Evolutionary conservation across 1,284 basidiomycete genomes (phyloP).

Genomic region (Malassezia japonica): DNA sequence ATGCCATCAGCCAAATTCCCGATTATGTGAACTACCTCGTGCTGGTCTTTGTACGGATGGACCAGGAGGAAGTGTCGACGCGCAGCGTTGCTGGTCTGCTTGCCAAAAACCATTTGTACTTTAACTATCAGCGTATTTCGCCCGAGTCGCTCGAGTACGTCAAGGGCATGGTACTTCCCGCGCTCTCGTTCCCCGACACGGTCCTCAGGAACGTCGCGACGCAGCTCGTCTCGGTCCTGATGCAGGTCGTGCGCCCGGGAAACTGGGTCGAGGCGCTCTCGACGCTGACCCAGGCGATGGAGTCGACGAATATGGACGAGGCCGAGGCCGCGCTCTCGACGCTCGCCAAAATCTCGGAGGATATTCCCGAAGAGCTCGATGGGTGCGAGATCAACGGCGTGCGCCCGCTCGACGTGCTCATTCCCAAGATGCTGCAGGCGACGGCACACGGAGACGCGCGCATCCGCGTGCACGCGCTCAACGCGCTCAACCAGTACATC

Average conservation of each 20-base stretch:
- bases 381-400: constrained; percentile 64
- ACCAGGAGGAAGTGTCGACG: constrained; percentile 76
- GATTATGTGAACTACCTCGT: constrained; percentile 87
- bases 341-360: constrained; percentile 89
- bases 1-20: constrained; percentile 35
- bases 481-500: constrained; percentile 86
- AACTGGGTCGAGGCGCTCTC: constrained; percentile 42
- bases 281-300: constrained; percentile 36
- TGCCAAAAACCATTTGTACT: constrained; percentile 75
- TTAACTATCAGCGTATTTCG: constrained; percentile 34
- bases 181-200: constrained; percentile 35
- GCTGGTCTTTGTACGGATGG: constrained; percentile 72
- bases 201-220: constrained; percentile 45
- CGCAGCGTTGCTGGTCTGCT: constrained; percentile 91
- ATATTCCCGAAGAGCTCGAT: constrained; percentile 90
- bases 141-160: constrained; percentile 40
- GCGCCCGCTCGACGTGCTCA: constrained; percentile 40
- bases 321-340: constrained; percentile 75
- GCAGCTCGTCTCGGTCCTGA: constrained; percentile 44
- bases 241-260: constrained; percentile 38
- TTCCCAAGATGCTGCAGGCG: constrained; percentile 74
- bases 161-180: constrained; percentile 41
- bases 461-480: constrained; percentile 86
- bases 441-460: constrained; percentile 68
- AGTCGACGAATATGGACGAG: constrained; percentile 30